Conservation (phyloP, 2,329 filamentous ascomycete genomes). For the Trichophyton verrucosum region DNA sequence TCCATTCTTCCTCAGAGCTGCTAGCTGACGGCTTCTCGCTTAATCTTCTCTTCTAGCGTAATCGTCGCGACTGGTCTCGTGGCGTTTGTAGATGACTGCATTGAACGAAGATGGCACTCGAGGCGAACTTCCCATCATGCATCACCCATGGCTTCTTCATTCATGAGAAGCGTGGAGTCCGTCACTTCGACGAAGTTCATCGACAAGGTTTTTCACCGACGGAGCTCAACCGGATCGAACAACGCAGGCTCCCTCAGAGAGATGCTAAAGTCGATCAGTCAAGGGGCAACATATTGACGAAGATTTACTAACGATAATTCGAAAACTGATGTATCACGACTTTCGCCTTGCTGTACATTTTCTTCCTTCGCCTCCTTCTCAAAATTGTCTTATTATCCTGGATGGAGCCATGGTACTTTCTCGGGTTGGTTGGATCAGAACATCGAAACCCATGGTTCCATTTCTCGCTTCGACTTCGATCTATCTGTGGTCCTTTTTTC, state of each 20-base stretch:
- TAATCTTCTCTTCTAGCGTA: constrained; percentile 45
- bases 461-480: not conserved
- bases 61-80: constrained; percentile 84
- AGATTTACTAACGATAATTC: not conserved
- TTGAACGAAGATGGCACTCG: constrained; percentile 63
- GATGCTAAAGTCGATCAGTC: constrained; percentile 7
- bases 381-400: not conserved
- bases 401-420: not conserved
- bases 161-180: constrained; percentile 49
- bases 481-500: too few species aligned
- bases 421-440: not conserved
- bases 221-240: constrained; percentile 24
- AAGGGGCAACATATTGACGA: not conserved
- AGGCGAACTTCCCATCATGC: constrained; percentile 37
- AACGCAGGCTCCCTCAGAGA: constrained; percentile 12
- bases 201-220: constrained; percentile 50
- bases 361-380: not conserved
- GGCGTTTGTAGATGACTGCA: constrained; percentile 79
- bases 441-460: not conserved
- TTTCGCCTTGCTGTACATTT: not conserved
- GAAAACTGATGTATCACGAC: not conserved
- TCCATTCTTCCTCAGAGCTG: not conserved
- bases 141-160: constrained; percentile 40
- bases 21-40: constrained; percentile 2
- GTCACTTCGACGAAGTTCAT: constrained; percentile 51